These are phyloP conservation scores for Epithele typhae DNA, from an alignment of 768 basidiomycete genomes.

Conservation along the genomic window DNA sequence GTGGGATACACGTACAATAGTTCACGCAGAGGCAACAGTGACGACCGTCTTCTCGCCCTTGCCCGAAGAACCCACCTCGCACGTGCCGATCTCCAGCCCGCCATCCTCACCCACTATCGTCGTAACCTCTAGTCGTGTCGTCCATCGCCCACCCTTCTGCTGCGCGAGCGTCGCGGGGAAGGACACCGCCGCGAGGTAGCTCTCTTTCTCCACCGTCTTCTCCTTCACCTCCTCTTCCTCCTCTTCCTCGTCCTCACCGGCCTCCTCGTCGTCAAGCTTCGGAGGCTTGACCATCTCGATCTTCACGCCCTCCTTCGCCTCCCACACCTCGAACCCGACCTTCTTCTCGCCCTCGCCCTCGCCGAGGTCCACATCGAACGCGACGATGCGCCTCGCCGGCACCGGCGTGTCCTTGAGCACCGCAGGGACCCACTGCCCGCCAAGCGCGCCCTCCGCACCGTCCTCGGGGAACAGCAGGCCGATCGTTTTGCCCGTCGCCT, in stretches of 20 bases:
- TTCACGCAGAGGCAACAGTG: conserved; percentile 16
- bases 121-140: conserved; percentile 40
- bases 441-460: conserved; percentile 32
- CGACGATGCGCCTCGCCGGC: conserved; percentile 57
- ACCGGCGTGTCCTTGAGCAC: conserved; percentile 67
- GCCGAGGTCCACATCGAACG: conserved; percentile 52
- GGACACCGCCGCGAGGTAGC: no score
- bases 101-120: conserved; percentile 33
- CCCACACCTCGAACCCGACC: conserved; percentile 74
- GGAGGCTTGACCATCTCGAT: conserved; percentile 52
- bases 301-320: conserved; percentile 64
- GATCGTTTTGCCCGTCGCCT: conserved; percentile 58
- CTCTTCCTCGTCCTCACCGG: conserved; percentile 55
- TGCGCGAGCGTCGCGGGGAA: no score
- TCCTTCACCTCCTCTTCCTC: conserved; percentile 59
- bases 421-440: conserved; percentile 64
- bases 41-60: conserved; percentile 30
- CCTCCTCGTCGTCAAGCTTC: conserved; percentile 41
- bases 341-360: conserved; percentile 34
- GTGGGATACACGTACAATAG: background rate
- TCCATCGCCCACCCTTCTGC: no score
- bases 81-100: conserved; percentile 32
- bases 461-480: conserved; percentile 62
- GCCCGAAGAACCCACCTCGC: conserved; percentile 32
- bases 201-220: background rate